Percentiles rank a stretch among this genome's conserved stretches.
Conservation (phyloP, 257 asterid species). For the Echites panduratus region DNA sequence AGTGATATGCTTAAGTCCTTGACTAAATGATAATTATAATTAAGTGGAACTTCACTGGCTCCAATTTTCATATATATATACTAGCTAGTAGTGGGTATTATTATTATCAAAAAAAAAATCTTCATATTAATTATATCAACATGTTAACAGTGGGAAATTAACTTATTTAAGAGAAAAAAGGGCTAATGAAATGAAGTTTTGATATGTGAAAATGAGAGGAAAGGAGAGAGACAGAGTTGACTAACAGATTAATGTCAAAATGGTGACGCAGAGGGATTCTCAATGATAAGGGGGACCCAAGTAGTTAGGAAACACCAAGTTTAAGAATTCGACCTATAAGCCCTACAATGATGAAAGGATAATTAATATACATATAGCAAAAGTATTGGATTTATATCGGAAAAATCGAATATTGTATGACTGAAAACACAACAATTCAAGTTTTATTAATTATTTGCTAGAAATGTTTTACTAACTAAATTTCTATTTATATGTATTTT, state of each 20-base stretch:
- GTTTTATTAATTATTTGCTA: too few relatives aligned
- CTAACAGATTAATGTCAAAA: slow-evolving; percentile 41
- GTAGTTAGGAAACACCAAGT: slow-evolving; percentile 53
- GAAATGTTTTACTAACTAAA: too few relatives aligned
- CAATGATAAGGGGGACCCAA: slow-evolving; percentile 64
- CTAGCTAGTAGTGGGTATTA: neutral
- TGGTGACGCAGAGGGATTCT: slow-evolving; percentile 43
- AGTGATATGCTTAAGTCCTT: neutral
- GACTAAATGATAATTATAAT: too few relatives aligned
- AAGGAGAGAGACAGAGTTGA: slow-evolving; percentile 36
- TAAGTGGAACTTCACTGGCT: slow-evolving; percentile 5
- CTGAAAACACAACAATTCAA: too few relatives aligned
- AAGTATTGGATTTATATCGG: too few relatives aligned
- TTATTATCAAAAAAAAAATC: neutral
- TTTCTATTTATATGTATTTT: too few relatives aligned
- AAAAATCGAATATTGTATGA: too few relatives aligned
- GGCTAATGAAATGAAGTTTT: neutral
- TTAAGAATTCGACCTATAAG: slow-evolving; percentile 29
- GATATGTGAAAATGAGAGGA: slow-evolving; percentile 1
- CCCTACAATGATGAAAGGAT: slow-evolving; percentile 7
- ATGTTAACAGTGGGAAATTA: neutral
- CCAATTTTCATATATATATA: neutral
- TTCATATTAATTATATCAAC: too few relatives aligned
- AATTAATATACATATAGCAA: too few relatives aligned
- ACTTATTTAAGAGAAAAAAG: too few relatives aligned